Base-by-base conservation (phyloP, 257 asterid genomes). In the Nicotiana knightiana region DNA sequence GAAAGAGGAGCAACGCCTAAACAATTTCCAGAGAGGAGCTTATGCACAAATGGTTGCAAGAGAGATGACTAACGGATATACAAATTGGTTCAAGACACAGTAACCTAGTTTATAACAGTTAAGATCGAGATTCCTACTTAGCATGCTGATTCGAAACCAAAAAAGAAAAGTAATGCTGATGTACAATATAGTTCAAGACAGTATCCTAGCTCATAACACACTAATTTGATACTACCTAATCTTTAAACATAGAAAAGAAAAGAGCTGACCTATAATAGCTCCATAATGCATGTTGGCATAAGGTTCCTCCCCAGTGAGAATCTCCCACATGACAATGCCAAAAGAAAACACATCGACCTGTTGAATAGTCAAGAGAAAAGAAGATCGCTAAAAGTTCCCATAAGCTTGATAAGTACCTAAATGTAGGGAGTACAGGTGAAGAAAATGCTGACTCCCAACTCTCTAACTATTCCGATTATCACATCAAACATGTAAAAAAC, bases 301-400 rank as follows among this genome's bases (percentile, higher is more conserved):
- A 87, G 98, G 98, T 86, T 94, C 98, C 85, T 94, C 98, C 18
- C 98, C 98, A 3, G 97, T 93, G 81, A 94, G 98, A 82, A 94
- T 94, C 98, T 93, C 98, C 98, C 98, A 94, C 90, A 94, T 82
- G 79, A 94, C 97, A 86, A 94, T 92, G 58, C 98, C 98, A 84
- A 94, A 94, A 83, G 98, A 94, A 85, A 94, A 94, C 67, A 92
- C 98, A 83, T 94, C 98, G 66, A 94, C 98, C 98, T 94, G 93
- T 77, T 67, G 76, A 39, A 64, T 46, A 67, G 82, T 68, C 59
- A 84, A 54, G 84, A 76, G 68, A 63, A 59, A 76, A 30, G 43
- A 77, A 28, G 59, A 61, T 67, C 9, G 9, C 21, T 62, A 77
- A 76, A 57, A 53, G 54, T 35, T 76, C 28, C 18, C 43, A 37